A percentile compares a stretch with the other conserved stretches of the same genome.
These are phyloP conservation scores for Parastagonospora nodorum DNA, from an alignment of 2,329 filamentous ascomycete genomes.

Conservation along the genomic window DNA sequence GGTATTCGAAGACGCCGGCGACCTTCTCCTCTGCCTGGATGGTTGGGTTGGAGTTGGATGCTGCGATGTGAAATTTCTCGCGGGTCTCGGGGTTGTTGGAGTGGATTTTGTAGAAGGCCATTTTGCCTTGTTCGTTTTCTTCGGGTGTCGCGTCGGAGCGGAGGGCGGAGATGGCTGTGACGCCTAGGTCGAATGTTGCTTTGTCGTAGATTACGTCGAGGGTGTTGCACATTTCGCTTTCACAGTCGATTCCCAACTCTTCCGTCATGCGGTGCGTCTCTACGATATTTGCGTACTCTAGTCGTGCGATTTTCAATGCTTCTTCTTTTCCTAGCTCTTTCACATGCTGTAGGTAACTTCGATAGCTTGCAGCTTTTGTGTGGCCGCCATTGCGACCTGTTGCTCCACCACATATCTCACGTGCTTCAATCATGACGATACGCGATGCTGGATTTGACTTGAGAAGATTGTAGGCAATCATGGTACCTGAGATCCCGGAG, in stretches of 20 bases:
- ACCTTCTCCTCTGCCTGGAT: slow-evolving; percentile 23
- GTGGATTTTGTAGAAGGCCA: slow-evolving; percentile 38
- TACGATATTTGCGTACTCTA: slow-evolving; percentile 54
- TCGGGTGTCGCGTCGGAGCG: slow-evolving; percentile 24
- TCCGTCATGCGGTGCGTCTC: slow-evolving; percentile 61
- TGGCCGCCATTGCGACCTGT: slow-evolving; percentile 55
- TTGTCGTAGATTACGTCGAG: slow-evolving; percentile 63
- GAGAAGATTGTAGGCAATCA: slow-evolving; percentile 46
- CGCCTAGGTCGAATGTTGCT: slow-evolving; percentile 33
- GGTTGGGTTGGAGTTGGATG: slow-evolving; percentile 22
- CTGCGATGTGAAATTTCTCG: slow-evolving; percentile 23
- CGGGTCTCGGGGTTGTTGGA: slow-evolving; percentile 11
- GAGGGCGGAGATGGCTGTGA: slow-evolving; percentile 29
- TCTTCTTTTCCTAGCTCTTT: slow-evolving; percentile 53
- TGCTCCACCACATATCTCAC: slow-evolving; percentile 46
- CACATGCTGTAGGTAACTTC: slow-evolving; percentile 57
- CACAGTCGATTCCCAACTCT: slow-evolving; percentile 51
- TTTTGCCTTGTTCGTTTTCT: slow-evolving; percentile 26
- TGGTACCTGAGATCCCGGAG: slow-evolving; percentile 48
- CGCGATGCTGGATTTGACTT: slow-evolving; percentile 9
- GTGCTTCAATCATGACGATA: slow-evolving; percentile 49
- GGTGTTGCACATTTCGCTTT: slow-evolving; percentile 58
- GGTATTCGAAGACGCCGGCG: slow-evolving; percentile 38
- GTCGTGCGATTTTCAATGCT: slow-evolving; percentile 51
- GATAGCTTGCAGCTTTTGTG: slow-evolving; percentile 57